Conservation (phyloP, 352 stramenopile genomes). For the Globisporangium iwayamae region DNA sequence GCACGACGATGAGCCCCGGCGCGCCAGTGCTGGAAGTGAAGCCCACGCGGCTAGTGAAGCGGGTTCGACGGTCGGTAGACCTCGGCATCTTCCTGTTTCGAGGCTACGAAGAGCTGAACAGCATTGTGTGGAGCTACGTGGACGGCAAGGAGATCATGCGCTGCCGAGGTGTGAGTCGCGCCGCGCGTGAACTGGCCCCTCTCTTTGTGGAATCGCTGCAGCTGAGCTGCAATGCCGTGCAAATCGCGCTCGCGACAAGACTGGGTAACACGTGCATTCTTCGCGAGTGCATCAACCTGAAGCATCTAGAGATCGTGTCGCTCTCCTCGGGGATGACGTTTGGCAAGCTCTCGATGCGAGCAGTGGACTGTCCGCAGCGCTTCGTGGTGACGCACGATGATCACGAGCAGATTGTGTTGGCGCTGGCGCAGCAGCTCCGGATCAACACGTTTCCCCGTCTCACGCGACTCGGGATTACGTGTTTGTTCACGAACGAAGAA, state of each 20-base stretch:
- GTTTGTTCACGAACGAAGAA: slow-evolving; percentile 85
- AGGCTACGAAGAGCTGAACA: slow-evolving; percentile 62
- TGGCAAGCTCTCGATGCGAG: slow-evolving; percentile 81
- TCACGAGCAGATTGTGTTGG: slow-evolving; percentile 81
- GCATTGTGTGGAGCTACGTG: slow-evolving; percentile 77
- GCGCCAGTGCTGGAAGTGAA: slow-evolving; percentile 23
- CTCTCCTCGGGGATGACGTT: slow-evolving; percentile 80
- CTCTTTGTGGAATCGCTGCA: slow-evolving; percentile 72
- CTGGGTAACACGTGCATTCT: slow-evolving; percentile 37
- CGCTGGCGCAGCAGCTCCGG: slow-evolving; percentile 65
- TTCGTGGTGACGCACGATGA: slow-evolving; percentile 87
- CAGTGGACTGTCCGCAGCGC: slow-evolving; percentile 77
- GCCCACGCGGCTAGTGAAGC: slow-evolving; percentile 10
- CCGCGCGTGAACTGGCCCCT: slow-evolving; percentile 37
- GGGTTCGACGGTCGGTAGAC: slow-evolving; percentile 13
- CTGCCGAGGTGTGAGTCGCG: slow-evolving; percentile 48
- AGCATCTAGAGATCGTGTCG: slow-evolving; percentile 73
- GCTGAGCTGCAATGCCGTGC: slow-evolving; percentile 75
- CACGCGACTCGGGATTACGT: slow-evolving; percentile 64
- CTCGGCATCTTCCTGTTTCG: slow-evolving; percentile 57
- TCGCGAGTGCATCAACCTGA: slow-evolving; percentile 59
- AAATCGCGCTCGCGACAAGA: slow-evolving; percentile 49
- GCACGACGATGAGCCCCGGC: slow-evolving; percentile 24
- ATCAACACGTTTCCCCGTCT: slow-evolving; percentile 52
- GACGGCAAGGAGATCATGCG: slow-evolving; percentile 79